Conservation (phyloP, 169 alveolate genomes). For the Fabrea salina region DNA sequence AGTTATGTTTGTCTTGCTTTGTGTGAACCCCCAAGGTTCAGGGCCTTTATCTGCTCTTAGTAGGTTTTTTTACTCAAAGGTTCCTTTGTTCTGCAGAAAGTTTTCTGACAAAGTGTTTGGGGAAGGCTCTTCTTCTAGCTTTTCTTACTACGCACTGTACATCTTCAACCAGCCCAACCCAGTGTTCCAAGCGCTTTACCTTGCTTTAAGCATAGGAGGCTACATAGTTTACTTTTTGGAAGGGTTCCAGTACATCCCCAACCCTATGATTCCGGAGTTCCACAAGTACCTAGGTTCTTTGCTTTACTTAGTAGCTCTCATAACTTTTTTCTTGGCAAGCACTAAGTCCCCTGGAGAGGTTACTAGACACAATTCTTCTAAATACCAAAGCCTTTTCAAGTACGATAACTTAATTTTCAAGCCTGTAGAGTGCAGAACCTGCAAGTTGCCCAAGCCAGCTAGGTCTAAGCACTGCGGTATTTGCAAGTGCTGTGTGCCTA, state of each 20-base stretch:
- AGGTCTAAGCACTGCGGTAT: slow-evolving; percentile 77
- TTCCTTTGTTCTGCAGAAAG: background rate
- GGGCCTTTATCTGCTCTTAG: background rate
- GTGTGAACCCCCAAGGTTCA: slow-evolving; percentile 25
- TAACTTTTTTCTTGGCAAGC: slow-evolving; percentile 16
- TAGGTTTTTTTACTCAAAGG: background rate
- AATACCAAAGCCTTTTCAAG: background rate
- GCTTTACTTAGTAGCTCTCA: background rate
- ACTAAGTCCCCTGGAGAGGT: slow-evolving; percentile 9
- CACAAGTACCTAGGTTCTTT: slow-evolving; percentile 24
- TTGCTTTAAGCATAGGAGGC: slow-evolving; percentile 24
- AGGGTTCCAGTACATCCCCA: slow-evolving; percentile 17
- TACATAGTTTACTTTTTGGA: background rate
- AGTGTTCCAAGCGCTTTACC: background rate
- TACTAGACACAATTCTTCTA: background rate
- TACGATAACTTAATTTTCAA: background rate
- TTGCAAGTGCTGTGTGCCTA: slow-evolving; percentile 79
- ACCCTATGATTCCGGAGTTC: background rate
- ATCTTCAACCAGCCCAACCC: slow-evolving; percentile 18
- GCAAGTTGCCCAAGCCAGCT: slow-evolving; percentile 55
- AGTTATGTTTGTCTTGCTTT: slow-evolving; percentile 9
- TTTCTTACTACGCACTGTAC: background rate
- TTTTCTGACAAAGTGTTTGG: background rate
- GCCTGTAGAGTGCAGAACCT: background rate
- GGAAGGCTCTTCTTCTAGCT: background rate